Base-by-base conservation (phyloP, 768 basidiomycete genomes). In the Lactarius hatsudake region DNA sequence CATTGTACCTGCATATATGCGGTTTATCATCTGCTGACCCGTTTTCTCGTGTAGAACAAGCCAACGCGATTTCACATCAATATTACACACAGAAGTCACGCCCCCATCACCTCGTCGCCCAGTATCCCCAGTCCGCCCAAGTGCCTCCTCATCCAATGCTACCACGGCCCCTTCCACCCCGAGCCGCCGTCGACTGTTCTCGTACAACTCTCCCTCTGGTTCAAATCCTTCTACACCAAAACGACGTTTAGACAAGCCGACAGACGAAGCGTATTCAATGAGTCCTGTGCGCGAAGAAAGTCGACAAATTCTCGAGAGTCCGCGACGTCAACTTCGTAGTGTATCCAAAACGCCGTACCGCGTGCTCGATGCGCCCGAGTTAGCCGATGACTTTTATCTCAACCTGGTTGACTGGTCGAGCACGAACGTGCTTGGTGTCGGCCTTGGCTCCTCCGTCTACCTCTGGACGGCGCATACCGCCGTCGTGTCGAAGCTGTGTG, bases 321-420 rank as follows among this genome's bases (percentile, higher is more conserved):
- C 96, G 0, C 83, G 92, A 34, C 87, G 92, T 59, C 83, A 88
- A 65, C 84, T 92, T 8, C 86, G 96, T 54, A 88, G 82, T 65
- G 91, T 98, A 1, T 90, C 90, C 79, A 95, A 96, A 76, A 97
- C 96, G 0, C 96, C 96, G 2, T 98, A 96, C 80, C 87, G 97
- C 65, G 96, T 98, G 1, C 84, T 98, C 40, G 96, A 99, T 75
- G 96, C 96, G 9, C 97, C 96, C 0, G 96, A 98, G 63, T 86
- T 99, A 15, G 94, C 94, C 34, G 96, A 98, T 75, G 96, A 99
- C 76, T 99, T 98, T 77, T 98, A 99, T 74, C 89, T 99, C 69
- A 98, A 98, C 74, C 83, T 98, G 13, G 95, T 98, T 28, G 96
- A 98, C 69, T 98, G 97, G 97, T 93, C 91, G 2, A 90, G 88